Evolutionary conservation across 192 early-diverging fungal species (phyloP).

Genomic region (Coemansia aciculifera): DNA sequence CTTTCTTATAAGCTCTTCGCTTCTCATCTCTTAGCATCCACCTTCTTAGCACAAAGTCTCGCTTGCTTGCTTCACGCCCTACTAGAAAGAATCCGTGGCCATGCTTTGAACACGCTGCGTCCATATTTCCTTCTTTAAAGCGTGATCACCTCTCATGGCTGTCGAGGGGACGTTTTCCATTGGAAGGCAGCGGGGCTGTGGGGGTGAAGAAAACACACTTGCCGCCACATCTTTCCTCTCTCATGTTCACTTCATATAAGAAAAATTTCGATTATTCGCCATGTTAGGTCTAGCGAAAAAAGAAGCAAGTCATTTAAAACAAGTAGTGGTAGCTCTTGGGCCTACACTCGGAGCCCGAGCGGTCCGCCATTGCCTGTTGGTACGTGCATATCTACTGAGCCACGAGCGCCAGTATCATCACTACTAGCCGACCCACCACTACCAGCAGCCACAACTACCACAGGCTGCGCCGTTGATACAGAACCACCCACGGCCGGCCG

Average conservation of each 20-base stretch:
- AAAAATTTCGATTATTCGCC: not conserved
- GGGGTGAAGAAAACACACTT: not conserved
- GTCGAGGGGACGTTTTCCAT: not conserved
- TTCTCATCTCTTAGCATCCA: not conserved
- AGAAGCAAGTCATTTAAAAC: no score
- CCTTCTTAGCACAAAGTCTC: conserved; percentile 3
- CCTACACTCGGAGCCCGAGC: conserved; percentile 36
- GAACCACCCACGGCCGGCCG: not conserved
- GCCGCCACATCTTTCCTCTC: not conserved
- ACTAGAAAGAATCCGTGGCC: not conserved
- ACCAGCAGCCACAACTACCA: not conserved
- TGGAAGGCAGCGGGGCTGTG: not conserved
- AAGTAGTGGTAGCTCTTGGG: no score
- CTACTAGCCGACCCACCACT: conserved; percentile 8
- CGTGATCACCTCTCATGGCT: not conserved
- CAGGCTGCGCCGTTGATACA: not conserved
- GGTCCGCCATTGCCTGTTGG: conserved; percentile 36
- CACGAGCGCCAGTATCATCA: conserved; percentile 10
- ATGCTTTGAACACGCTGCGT: not conserved
- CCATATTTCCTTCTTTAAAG: not conserved
- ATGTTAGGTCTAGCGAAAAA: not conserved
- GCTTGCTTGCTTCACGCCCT: not conserved
- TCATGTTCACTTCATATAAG: not conserved
- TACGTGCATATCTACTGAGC: conserved; percentile 38
- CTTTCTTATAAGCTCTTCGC: not conserved